phyloP scores from a whole-genome alignment of 495 filamentous ascomycete species.

The Rhizodiscina lignyota region DNA sequence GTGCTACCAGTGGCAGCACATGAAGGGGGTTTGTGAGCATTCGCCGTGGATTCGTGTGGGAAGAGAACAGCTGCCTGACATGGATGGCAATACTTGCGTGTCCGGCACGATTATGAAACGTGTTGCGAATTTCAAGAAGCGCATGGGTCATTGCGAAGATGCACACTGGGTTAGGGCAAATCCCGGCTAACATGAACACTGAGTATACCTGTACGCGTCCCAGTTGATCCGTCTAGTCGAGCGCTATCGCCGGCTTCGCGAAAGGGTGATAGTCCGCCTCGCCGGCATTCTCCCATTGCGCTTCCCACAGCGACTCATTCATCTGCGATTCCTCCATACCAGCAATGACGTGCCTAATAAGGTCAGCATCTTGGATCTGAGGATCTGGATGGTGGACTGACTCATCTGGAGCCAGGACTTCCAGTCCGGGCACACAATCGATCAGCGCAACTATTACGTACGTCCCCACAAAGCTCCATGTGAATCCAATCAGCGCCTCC shows the following conservation, averaged over 20 bases:
- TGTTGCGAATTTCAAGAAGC: too few species aligned
- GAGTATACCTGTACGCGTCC: background rate
- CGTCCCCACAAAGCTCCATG: slow-evolving; percentile 18
- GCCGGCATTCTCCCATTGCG: slow-evolving; percentile 9
- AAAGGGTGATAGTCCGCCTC: slow-evolving; percentile 32
- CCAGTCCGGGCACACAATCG: slow-evolving; percentile 12
- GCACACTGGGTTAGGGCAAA: too few species aligned
- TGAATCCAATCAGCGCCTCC: slow-evolving; percentile 25
- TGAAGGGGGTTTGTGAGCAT: too few species aligned
- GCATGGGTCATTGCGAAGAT: too few species aligned
- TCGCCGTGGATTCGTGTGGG: too few species aligned
- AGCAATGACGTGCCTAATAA: slow-evolving; percentile 23
- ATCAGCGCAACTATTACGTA: slow-evolving; percentile 12
- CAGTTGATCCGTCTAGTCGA: background rate
- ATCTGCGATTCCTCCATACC: slow-evolving; percentile 33
- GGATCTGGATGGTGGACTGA: slow-evolving; percentile 3
- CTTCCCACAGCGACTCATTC: slow-evolving; percentile 28
- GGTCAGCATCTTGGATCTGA: background rate
- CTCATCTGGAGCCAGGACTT: slow-evolving; percentile 12
- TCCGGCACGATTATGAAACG: too few species aligned
- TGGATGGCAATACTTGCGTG: too few species aligned
- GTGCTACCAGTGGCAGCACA: too few species aligned
- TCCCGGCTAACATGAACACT: too few species aligned
- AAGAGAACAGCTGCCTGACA: too few species aligned
- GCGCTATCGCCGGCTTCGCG: slow-evolving; percentile 3